Evolutionary conservation across 805 yeast genomes (phyloP), one percentile per base, ranked within the genome.

Genomic region (Kodamaea kakaduensis): DNA sequence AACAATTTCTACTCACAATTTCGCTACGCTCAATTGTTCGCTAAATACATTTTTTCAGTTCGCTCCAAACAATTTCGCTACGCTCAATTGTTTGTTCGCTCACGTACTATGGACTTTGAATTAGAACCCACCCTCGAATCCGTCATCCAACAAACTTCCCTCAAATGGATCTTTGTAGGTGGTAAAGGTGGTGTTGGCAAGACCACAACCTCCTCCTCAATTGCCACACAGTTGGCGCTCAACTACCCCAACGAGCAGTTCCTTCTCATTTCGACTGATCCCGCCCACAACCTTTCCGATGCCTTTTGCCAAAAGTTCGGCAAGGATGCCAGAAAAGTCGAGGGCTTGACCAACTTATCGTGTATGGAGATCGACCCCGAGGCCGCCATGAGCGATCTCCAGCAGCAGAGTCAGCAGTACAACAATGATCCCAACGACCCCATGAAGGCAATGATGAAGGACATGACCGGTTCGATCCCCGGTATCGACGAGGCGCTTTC

Each of bases 101-200:
- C n/a, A n/a, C n/a, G n/a, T n/a, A 26, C 6, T 19, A 66, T 65
- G 76, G 85, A 80, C 44, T 71, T 78, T 40, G 75, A 73, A 43
- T 73, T 78, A 23, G 90, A 82, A 46, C 87, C 90, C 44, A 79
- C 82, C 26, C 70, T 84, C 45, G 76, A 77, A 48, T 79, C 84
- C 12, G 64, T 84, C 36, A 67, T 84, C 35, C 46, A 63, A 18
- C 79, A 75, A 42, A 85, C 82, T 17, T 63, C 78, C 25, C 75
- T 93, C 54, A 85, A 84, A 55, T 93, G 99, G 99, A 82, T 93
- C 44, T 93, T 93, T 54, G 97, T 90, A 28, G 99, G 99, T 47
- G 99, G 99, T 49, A 93, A 93, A 69, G 99, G 99, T 60, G 99
- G 99, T 64, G 99, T 93, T 18, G 99, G 99, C 52, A 93, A 93